Percentiles rank a stretch among this genome's conserved stretches.
Conservation (phyloP, 805 yeast species). For the Candida vartiovaarae region DNA sequence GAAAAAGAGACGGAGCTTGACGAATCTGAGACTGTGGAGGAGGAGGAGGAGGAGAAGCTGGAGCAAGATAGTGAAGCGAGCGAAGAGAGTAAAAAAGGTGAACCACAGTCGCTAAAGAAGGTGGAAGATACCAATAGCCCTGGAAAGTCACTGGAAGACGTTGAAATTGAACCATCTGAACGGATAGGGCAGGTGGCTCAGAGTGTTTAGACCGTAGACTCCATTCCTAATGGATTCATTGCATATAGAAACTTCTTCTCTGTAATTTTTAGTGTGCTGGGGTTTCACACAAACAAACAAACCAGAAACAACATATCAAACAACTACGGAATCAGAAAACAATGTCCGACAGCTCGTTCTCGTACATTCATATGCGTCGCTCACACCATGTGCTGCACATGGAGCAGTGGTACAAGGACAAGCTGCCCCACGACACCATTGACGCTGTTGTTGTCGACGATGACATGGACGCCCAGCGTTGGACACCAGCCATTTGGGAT, state of each 20-base stretch:
- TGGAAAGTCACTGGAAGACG: too few relatives aligned
- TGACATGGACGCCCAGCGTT: slow-evolving; percentile 4
- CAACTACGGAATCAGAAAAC: background rate
- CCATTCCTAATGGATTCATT: too few relatives aligned
- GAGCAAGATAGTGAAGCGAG: background rate
- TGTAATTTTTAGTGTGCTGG: too few relatives aligned
- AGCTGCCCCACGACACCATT: slow-evolving; percentile 22
- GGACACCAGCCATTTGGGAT: slow-evolving; percentile 22
- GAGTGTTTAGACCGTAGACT: too few relatives aligned
- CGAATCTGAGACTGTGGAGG: background rate
- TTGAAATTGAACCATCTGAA: too few relatives aligned
- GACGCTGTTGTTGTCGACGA: slow-evolving; percentile 16
- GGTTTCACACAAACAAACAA: too few relatives aligned
- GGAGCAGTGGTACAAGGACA: slow-evolving; percentile 26
- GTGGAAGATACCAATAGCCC: too few relatives aligned
- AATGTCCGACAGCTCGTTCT: slow-evolving; percentile 1
- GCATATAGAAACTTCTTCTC: too few relatives aligned
- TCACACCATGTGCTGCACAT: slow-evolving; percentile 27
- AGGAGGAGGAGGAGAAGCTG: background rate
- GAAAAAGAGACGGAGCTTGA: background rate
- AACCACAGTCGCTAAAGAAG: too few relatives aligned
- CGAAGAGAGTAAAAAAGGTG: background rate
- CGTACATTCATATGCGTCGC: slow-evolving; percentile 16
- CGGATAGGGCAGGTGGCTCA: too few relatives aligned
- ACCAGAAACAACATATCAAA: background rate